Conservation (phyloP, 2,329 filamentous ascomycete genomes). For the Venturia pyrina region DNA sequence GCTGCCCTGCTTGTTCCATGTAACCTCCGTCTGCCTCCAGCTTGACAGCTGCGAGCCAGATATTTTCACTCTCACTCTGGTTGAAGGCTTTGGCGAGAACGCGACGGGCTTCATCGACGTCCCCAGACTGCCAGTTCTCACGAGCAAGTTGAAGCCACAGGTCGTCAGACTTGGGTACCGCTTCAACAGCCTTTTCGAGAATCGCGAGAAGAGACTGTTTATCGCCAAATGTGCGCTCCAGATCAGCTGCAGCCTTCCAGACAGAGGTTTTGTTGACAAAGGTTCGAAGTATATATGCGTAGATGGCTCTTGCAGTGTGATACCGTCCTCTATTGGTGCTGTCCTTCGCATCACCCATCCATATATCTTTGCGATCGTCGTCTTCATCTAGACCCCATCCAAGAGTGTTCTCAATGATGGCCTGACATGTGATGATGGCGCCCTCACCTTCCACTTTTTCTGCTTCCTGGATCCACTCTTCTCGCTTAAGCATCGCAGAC, state of each 20-base stretch:
- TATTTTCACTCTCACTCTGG: constrained; percentile 92
- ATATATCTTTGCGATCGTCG: constrained; percentile 90
- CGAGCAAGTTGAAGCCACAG: constrained; percentile 94
- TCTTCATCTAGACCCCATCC: constrained; percentile 92
- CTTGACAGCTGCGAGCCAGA: constrained; percentile 94
- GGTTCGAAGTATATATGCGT: constrained; percentile 78
- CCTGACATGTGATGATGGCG: constrained; percentile 72
- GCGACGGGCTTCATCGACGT: constrained; percentile 74
- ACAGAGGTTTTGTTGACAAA: constrained; percentile 82
- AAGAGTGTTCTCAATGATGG: constrained; percentile 85
- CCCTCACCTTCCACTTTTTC: constrained; percentile 93
- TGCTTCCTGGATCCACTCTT: constrained; percentile 93
- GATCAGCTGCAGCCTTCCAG: constrained; percentile 82
- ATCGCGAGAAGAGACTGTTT: constrained; percentile 75
- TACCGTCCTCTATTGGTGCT: constrained; percentile 75
- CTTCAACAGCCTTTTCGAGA: constrained; percentile 86
- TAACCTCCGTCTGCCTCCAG: constrained; percentile 86
- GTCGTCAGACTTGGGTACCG: constrained; percentile 81
- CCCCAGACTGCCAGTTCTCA: constrained; percentile 84
- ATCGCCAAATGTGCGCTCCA: constrained; percentile 82
- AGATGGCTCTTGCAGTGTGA: constrained; percentile 87
- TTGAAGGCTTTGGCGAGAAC: constrained; percentile 87
- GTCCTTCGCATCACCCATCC: constrained; percentile 83
- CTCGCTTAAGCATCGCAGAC: constrained; percentile 91
- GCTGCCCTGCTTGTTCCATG: constrained; percentile 67